Conservation (phyloP, 1,139 yeast species). For the Magnusiomyces suaveolens region DNA sequence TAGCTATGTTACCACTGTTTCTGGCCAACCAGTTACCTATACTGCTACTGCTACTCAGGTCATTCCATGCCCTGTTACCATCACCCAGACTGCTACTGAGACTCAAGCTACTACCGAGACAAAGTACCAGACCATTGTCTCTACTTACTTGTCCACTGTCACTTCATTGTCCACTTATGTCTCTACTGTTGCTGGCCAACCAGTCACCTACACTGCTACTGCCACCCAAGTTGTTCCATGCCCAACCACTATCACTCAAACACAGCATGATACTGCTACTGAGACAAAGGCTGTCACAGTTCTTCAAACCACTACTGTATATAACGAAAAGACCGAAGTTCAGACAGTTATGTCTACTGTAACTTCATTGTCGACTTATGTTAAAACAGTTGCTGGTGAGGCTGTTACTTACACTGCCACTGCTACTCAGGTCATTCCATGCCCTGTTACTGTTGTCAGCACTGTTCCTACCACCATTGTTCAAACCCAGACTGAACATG, state of each 20-base stretch:
- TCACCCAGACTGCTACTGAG: background rate
- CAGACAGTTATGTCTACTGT: background rate
- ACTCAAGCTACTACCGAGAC: background rate
- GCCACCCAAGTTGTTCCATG: background rate
- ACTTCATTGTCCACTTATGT: background rate
- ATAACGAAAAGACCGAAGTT: background rate
- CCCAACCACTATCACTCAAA: background rate
- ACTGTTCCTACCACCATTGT: constrained; percentile 6
- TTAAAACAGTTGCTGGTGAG: background rate
- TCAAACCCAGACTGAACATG: constrained; percentile 1
- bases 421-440: background rate
- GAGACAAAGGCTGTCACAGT: background rate
- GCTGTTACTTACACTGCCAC: background rate
- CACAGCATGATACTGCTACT: background rate
- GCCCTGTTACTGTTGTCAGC: background rate
- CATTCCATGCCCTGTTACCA: background rate
- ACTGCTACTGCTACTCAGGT: background rate
- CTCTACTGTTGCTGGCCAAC: background rate
- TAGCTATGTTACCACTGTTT: background rate
- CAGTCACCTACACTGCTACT: background rate
- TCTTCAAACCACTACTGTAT: background rate
- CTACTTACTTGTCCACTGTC: background rate
- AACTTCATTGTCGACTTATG: background rate
- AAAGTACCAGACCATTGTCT: background rate
- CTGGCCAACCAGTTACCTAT: background rate